These are phyloP conservation scores for Peribolospora kevripleyi DNA, from an alignment of 768 basidiomycete genomes.

Conservation along the genomic window DNA sequence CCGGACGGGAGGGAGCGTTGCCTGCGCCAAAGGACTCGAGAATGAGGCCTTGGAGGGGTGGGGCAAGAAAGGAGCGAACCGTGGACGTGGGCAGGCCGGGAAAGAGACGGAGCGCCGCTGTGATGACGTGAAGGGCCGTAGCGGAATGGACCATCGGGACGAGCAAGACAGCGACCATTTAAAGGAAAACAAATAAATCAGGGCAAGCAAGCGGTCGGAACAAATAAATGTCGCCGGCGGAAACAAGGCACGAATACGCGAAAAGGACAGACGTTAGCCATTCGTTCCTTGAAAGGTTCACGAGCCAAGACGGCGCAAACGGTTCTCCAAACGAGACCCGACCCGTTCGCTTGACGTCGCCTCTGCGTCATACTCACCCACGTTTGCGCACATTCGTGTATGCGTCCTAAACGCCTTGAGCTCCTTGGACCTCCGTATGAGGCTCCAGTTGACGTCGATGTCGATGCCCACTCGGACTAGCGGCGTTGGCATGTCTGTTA, in stretches of 20 bases:
- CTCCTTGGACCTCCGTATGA: conserved; percentile 59
- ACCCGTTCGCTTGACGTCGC: too few species aligned
- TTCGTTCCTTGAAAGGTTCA: too few species aligned
- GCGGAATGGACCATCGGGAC: not conserved
- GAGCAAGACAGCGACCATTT: not conserved
- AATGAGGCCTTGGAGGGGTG: conserved; percentile 55
- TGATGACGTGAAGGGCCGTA: not conserved
- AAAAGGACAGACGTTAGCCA: too few species aligned
- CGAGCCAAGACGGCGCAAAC: too few species aligned
- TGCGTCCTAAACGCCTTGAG: conserved; percentile 56
- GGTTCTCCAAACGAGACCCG: too few species aligned
- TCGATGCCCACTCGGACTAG: conserved; percentile 52
- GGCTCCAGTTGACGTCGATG: conserved; percentile 64
- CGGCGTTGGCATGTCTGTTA: not conserved
- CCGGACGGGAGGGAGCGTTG: conserved; percentile 62
- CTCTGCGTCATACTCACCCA: conserved; percentile 29
- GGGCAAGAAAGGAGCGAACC: conserved; percentile 46
- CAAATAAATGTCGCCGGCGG: too few species aligned
- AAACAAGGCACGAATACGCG: too few species aligned
- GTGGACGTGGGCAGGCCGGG: conserved; percentile 22
- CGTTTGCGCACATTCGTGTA: conserved; percentile 64
- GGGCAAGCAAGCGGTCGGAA: too few species aligned
- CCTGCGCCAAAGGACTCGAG: conserved; percentile 82
- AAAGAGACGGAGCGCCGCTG: conserved; percentile 11
- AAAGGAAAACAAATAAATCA: too few species aligned